Base-by-base conservation (phyloP, 805 yeast genomes). In the Schwanniomyces polymorphus region DNA sequence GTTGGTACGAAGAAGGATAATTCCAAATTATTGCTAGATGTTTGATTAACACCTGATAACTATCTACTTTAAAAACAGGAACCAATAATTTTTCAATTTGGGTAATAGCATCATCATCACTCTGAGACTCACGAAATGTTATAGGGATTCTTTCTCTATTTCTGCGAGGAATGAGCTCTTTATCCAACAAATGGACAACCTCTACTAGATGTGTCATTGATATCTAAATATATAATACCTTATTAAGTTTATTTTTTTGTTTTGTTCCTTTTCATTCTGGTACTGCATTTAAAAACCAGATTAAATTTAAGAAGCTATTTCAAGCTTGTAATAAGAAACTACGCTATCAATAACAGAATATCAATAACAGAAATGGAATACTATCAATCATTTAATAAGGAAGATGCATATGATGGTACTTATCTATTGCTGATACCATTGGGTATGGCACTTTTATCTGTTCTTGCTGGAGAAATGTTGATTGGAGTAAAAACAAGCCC, bases 1-100 rank as follows among this genome's bases (percentile, higher is more conserved):
- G 47, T 52, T 73, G 78, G 48, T 73, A 72, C 4, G 76, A 66
- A 7, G 77, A 72, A 1, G 78, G 76, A 43, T 57, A 72, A 48
- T 65, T 67, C 74, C 74, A 72, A 8, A 63, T 44, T 25, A 27
- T 35, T 7, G 73, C 65, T 43, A 73, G 54, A 48, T 68, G 65
- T 39, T 63, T 61, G 11, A 68, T 38, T 31, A 73, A 53, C 2
- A 68, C 68, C 41, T 57, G 59, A 21, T 51, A 44, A n/a, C 47
- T 45, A 17, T 54, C 52, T 1, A 43, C 8, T 31, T 26, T 26
- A 43, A 63, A 63, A 3, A 56, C 21, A 0, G 68, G 64, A 5
- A 58, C 29, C 18, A 44, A 17, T 16, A 48, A 44, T 3, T 28
- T 27, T 11, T 27, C 34, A 6, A 48, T 16, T 21, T 26, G 14